These are phyloP conservation scores for Sporobolomyces roseus DNA, from an alignment of 768 basidiomycete genomes.

Conservation along the genomic window DNA sequence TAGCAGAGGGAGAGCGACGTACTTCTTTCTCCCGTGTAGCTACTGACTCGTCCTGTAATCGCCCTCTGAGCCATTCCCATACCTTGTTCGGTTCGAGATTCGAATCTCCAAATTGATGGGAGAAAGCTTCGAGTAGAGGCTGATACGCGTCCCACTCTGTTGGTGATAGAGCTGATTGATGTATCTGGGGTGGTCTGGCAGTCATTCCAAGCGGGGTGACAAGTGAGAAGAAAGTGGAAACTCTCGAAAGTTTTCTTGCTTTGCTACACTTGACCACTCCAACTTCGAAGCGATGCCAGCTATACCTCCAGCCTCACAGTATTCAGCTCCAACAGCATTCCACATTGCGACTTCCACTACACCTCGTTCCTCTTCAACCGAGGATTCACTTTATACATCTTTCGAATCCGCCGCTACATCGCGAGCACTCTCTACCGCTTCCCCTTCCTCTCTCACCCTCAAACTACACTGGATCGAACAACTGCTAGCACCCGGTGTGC, in stretches of 20 bases:
- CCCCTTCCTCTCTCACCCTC: background rate
- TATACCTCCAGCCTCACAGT: background rate
- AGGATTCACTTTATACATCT: background rate
- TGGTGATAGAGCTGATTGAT: constrained; percentile 6
- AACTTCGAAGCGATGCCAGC: background rate
- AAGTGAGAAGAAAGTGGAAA: too few species aligned
- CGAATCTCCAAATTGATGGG: background rate
- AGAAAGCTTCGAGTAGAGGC: background rate
- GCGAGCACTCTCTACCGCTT: constrained; percentile 8
- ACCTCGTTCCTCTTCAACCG: background rate
- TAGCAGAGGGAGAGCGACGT: background rate
- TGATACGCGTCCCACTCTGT: background rate
- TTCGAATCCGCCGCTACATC: background rate
- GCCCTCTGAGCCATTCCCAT: background rate
- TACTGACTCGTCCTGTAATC: background rate
- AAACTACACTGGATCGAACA: constrained; percentile 28
- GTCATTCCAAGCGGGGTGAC: background rate
- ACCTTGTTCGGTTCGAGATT: background rate
- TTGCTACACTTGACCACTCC: background rate
- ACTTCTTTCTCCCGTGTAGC: background rate
- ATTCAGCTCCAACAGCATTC: constrained; percentile 7
- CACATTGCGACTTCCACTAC: constrained; percentile 9
- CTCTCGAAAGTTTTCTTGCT: background rate
- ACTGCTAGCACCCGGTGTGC: background rate
- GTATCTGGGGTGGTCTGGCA: constrained; percentile 4